These are phyloP conservation scores for Coniella lustricola DNA, from an alignment of 2,329 filamentous ascomycete species.

Conservation along the genomic window DNA sequence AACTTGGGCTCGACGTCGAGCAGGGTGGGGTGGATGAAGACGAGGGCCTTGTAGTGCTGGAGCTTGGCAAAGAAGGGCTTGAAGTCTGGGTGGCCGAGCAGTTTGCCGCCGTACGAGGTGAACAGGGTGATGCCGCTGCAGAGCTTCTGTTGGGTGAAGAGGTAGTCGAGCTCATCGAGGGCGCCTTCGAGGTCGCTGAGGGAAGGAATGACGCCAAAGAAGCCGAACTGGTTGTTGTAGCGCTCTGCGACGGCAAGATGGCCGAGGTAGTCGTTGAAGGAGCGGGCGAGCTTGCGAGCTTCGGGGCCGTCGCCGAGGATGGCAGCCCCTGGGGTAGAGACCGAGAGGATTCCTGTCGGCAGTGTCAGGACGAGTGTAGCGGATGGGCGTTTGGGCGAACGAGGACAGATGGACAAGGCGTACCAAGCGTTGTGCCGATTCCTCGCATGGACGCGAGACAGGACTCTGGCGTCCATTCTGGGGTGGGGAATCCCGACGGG, in stretches of 20 bases:
- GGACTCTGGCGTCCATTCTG: conserved; percentile 12
- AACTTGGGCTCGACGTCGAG: conserved; percentile 14
- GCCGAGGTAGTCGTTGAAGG: conserved; percentile 10
- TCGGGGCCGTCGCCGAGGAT: conserved; percentile 9
- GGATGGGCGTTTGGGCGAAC: too few species aligned
- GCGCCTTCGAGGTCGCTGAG: conserved; percentile 22
- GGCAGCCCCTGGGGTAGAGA: conserved; percentile 10
- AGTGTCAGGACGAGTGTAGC: too few species aligned
- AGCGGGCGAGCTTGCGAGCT: conserved; percentile 7
- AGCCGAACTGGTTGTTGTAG: conserved; percentile 17
- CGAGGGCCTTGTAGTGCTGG: conserved; percentile 19
- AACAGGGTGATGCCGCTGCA: conserved; percentile 21
- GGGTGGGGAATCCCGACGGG: conserved; percentile 10
- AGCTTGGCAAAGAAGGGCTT: conserved; percentile 21
- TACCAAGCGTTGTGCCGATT: conserved; percentile 6
- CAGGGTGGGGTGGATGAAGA: conserved; percentile 22
- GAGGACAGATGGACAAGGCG: not conserved
- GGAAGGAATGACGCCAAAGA: conserved; percentile 22
- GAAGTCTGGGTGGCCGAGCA: conserved; percentile 21
- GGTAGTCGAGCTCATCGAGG: conserved; percentile 20
- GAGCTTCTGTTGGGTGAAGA: conserved; percentile 19
- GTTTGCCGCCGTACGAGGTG: conserved; percentile 21
- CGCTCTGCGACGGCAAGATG: not conserved
- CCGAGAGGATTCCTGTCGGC: conserved; percentile 25
- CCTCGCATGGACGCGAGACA: conserved; percentile 11